Base-by-base conservation (phyloP, 2,329 filamentous ascomycete genomes). In the Cercospora sojina region DNA sequence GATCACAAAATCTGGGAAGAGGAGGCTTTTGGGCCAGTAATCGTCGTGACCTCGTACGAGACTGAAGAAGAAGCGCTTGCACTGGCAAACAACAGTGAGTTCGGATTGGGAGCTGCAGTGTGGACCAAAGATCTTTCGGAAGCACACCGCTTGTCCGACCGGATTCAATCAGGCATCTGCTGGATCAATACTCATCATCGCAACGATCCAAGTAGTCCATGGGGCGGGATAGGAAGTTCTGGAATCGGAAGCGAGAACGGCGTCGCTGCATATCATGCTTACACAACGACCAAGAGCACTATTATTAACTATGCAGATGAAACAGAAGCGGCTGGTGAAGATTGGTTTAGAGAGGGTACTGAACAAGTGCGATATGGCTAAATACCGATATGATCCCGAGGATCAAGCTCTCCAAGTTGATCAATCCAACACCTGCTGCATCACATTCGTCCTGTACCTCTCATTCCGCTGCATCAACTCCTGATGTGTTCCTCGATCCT, bases 201-300 rank as follows among this genome's bases (percentile, higher is more conserved):
- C 35, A 91, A 91, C 71, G 89, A 91, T 70, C 89, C 89, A 0
- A 88, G 88, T 70, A 88, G 88, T 66, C 87, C 90, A 0, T 90
- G 89, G 89, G 90, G 89, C 27, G 87, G 89, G 1, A 80, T 85
- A 31, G 87, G 87, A 71, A 81, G 80, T 38, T 83, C 85, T 1
- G 90, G 90, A 1, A 84, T 91, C 0, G 90, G 89, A 1, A 91
- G 88, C 67, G 90, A 92, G 80, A 91, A 92, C 72, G 90, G 90
- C 0, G 71, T 88, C 0, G 89, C 81, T 69, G 80, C 80, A 0
- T 82, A 80, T 55, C 74, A 78, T 64, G 77, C 79, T 2, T 83
- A 83, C 61, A 82, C 80, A 0, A 79, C 77, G 32, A 83, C 83
- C 12, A 90, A 90, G 79, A 90, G 88, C 74, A 89, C 86, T 0